Evolutionary conservation across 441 rosid genomes (phyloP), one percentile per base, ranked within the genome.

Genomic region (Gossypium trilobum): DNA sequence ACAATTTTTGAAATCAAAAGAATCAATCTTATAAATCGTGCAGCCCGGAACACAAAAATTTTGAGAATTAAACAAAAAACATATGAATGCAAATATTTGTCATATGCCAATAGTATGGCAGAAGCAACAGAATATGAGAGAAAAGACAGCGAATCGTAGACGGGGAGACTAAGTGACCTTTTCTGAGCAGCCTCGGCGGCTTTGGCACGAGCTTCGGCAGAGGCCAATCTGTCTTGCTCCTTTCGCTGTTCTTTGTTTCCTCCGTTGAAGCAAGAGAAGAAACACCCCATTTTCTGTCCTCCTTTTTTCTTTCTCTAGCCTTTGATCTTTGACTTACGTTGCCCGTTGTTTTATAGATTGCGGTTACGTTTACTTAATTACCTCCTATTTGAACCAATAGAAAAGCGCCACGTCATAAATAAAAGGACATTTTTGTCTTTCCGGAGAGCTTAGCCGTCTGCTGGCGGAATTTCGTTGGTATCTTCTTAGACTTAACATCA

Each of bases 131-230:
- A 17, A 17, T 31, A 61, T 48, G 76, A 7, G 17, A 74, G 51
- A 48, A 29, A 50, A 3, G 9, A 39, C n/a, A 52, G 44, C 60
- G 25, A 62, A 72, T 27, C 11, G 63, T 48, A 4, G 62, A 46
- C 11, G 64, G 54, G 13, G 57, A 7, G 58, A 36, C 70, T 3
- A 50, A 16, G 2, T 25, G 23, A 88, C 96, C 99, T 77, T 85
- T 82, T 90, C 86, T 86, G 87, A 29, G 99, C 99, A 75, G 99
- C 98, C 72, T 95, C 99, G 75, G 96, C 97, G 57, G 98, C 97
- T 83, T 54, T 95, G 50, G 92, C 92, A 14, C 99, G 95, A 77
- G 96, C 99, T 83, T 91, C 98, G 6, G 82, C 90, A 9, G 93
- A 87, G 61, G 91, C 97, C 77, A 78, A 67, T 77, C 83, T 77